Evolutionary conservation across 495 filamentous ascomycete genomes (phyloP).

Genomic region (Neurospora intermedia): DNA sequence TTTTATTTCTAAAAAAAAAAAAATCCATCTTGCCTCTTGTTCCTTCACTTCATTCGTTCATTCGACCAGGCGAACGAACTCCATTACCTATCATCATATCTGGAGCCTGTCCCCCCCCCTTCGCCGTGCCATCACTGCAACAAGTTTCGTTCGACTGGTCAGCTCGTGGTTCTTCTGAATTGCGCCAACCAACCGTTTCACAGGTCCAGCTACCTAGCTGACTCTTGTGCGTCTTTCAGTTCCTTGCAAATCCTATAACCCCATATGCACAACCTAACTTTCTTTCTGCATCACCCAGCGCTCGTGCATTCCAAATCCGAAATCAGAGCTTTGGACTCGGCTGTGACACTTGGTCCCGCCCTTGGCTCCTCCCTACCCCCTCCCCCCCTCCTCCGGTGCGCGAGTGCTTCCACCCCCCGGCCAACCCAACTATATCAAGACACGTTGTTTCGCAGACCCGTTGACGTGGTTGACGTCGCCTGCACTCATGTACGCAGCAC

Average conservation of each 20-base stretch:
- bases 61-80: neutral
- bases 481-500: conserved; percentile 45
- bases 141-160: conserved; percentile 2
- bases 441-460: conserved; percentile 43
- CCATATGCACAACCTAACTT: conserved; percentile 21
- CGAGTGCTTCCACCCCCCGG: conserved; percentile 8
- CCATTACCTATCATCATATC: neutral
- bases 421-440: conserved; percentile 47
- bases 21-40: neutral
- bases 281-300: conserved; percentile 28
- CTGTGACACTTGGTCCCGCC: conserved; percentile 8
- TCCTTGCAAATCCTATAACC: conserved; percentile 5
- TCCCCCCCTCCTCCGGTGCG: conserved; percentile 8
- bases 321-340: conserved; percentile 19
- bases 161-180: conserved; percentile 9
- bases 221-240: neutral
- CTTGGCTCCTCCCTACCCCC: neutral
- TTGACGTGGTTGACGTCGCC: conserved; percentile 30
- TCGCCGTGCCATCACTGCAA: neutral
- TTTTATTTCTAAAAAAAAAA: neutral
- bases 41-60: neutral
- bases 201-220: neutral
- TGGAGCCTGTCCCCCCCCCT: neutral
- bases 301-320: conserved; percentile 32
- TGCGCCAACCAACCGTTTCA: conserved; percentile 20